Evolutionary conservation across 768 basidiomycete genomes (phyloP).

Genomic region (Leucosporidium scottii): DNA sequence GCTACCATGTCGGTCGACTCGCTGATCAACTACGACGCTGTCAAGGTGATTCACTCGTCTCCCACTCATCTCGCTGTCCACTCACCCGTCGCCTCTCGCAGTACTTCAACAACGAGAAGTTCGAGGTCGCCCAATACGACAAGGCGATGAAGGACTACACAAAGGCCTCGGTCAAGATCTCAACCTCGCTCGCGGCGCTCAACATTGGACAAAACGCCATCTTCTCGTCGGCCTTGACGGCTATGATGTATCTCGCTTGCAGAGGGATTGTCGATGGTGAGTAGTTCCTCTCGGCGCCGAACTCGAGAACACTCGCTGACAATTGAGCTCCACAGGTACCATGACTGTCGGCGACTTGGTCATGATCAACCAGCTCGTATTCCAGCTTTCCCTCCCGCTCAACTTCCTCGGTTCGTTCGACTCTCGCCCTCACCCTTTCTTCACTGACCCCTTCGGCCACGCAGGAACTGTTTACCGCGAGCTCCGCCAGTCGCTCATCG

Average conservation of each 20-base stretch:
- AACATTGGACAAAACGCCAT: constrained; percentile 97
- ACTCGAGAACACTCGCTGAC: neutral
- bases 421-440: too few relatives aligned
- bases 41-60: constrained; percentile 58
- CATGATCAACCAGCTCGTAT: constrained; percentile 98
- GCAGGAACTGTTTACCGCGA: constrained; percentile 85
- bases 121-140: constrained; percentile 87
- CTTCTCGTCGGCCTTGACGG: constrained; percentile 84
- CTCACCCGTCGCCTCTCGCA: neutral
- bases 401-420: constrained; percentile 68
- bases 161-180: constrained; percentile 85
- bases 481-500: constrained; percentile 86
- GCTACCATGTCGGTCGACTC: constrained; percentile 91
- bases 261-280: constrained; percentile 86
- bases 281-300: constrained; percentile 34
- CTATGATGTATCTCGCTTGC: constrained; percentile 93
- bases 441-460: neutral
- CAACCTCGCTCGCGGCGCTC: constrained; percentile 82
- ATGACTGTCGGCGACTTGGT: constrained; percentile 99
- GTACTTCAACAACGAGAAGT: constrained; percentile 94
- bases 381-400: constrained; percentile 89
- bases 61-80: neutral
- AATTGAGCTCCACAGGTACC: constrained; percentile 54
- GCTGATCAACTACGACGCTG: constrained; percentile 95
- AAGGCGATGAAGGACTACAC: constrained; percentile 78